Evolutionary conservation across 139 green algal genomes (phyloP), one percentile per base, ranked within the genome.

Genomic region (Mesotaenium endlicherianum): DNA sequence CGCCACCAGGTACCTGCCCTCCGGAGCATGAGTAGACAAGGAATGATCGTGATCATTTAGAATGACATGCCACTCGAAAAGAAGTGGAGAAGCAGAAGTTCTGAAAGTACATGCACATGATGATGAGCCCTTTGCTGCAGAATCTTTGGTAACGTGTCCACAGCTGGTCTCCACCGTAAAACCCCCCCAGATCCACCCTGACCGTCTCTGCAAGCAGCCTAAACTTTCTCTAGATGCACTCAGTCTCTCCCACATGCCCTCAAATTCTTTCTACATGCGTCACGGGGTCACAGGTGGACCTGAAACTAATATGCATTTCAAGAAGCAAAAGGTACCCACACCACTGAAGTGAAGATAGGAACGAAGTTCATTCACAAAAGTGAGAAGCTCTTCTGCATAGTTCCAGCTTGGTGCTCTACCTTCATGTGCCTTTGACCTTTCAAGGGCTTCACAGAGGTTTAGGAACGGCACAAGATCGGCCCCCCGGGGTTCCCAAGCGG

Each of bases 1-100:
- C 20, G 79, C 77, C 16, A 85, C 8, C 49, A 68, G 6, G 76
- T 57, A 84, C 4, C 75, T 86, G 14, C 49, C 14, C 14, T 17
- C 34, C 11, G 14, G 40, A 75, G 40, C 34, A 43, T 40, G 44
- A 16, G 26, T 55, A 78, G 44, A 14, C 42, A 67, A 69, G 44
- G 59, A 44, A 17, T 4, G 59, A 75, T 17, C 17, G 76, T 77
- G 26, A 77, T 38, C 20, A 49, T 38, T 38, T 59, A 17, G 26
- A 64, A 64, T 34, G 26, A 64, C 20, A 34, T 64, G 53, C 26
- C 26, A 26, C 20, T 34, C 53, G 26, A 64, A 26, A 34, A 64
- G 26, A 64, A 64, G 26, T 26, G 26, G 26, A 34, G 26, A 34
- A 34, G 53, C 20, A 64, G 20, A 64, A 64, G 26, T 34, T 20